Base-by-base conservation (phyloP, 139 green algal species). In the Picochlorum sp. region DNA sequence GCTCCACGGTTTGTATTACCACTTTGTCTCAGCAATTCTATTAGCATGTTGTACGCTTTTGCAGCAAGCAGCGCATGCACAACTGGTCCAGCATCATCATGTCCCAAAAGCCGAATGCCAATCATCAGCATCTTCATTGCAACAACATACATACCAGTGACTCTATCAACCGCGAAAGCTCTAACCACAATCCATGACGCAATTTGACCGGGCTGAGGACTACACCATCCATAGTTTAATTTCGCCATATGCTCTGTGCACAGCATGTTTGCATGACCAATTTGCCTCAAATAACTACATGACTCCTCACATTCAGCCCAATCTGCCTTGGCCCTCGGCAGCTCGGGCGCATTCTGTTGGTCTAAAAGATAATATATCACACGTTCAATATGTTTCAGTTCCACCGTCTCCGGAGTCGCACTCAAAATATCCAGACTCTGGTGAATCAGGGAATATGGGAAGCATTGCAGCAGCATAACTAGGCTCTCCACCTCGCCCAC, bases 391-490 rank as follows among this genome's bases (percentile, higher is more conserved):
- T 49, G 32, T 14, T 41, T 51, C 10, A 37, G 33, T 4, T 44
- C 24, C n/a, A 63, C 3, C 1, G 56, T 76, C 33, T 76, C 69
- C 0, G 69, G 69, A 13, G 58, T 9, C 18, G 28, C 33, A n/a
- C 12, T 22, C 40, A 68, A 29, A 18, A 64, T 44, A 14, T 63
- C 64, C n/a, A 76, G 43, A 3, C 59, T 29, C 18, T 30, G 30
- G 4, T 56, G 57, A 31, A 37, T 22, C 13, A 76, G 16, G 13
- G 41, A 43, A 3, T 43, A 32, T 5, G 64, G 40, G 51, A 69
- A 64, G 22, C 33, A 50, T 5, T 33, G 22, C 14, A 76, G 57
- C 51, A 76, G 40, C 30, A 47, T 2, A 31, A 4, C 7, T 35
- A 76, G 18, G 2, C 24, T 20, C 2, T 13, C 20, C 8, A 65